Percentiles rank a stretch among this genome's conserved stretches.
These are phyloP conservation scores for Melocanna baccifera DNA, from an alignment of 176 grass and related monocot species.

Conservation along the genomic window DNA sequence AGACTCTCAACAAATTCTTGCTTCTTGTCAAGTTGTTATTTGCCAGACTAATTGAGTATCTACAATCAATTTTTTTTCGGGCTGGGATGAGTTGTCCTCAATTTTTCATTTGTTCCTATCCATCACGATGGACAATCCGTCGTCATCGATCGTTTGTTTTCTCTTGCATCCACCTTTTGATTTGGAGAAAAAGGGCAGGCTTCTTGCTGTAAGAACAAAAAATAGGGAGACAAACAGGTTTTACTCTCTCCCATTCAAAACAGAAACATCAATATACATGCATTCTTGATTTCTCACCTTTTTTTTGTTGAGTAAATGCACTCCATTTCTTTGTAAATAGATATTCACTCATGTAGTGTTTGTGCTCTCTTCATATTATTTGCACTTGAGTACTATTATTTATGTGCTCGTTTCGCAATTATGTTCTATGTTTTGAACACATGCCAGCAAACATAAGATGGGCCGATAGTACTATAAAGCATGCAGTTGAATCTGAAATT, in stretches of 20 bases:
- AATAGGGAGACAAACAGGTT: background rate
- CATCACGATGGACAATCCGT: no score
- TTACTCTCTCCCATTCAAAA: background rate
- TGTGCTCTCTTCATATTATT: background rate
- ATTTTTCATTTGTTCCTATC: background rate
- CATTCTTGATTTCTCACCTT: background rate
- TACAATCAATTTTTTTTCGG: background rate
- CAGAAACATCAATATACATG: background rate
- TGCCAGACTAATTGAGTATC: background rate
- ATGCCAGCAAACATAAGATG: background rate
- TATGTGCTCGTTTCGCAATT: background rate
- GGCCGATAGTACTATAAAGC: background rate
- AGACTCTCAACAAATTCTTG: background rate
- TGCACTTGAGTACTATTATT: background rate
- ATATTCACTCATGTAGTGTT: background rate
- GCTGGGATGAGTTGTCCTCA: background rate
- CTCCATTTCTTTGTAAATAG: background rate
- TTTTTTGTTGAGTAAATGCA: background rate
- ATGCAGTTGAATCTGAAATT: background rate
- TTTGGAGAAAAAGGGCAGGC: background rate
- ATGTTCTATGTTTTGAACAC: background rate
- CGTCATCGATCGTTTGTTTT: background rate
- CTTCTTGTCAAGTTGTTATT: background rate
- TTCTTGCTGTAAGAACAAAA: background rate
- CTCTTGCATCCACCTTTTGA: background rate